Evolutionary conservation across 768 basidiomycete genomes (phyloP).

Genomic region (Ephemerocybe angulata): DNA sequence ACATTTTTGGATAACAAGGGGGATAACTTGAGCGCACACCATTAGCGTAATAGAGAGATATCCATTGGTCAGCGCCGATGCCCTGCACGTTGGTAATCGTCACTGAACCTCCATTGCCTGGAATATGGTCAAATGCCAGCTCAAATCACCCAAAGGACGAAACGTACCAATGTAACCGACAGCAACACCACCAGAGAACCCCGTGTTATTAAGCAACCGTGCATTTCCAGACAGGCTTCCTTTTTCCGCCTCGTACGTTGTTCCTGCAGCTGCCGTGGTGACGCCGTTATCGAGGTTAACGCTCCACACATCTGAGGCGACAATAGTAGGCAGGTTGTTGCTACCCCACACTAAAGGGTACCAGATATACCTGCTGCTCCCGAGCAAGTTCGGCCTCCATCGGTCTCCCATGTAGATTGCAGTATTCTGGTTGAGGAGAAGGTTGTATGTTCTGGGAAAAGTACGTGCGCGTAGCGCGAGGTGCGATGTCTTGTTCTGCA

Average conservation of each 20-base stretch:
- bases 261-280: slow-evolving; percentile 46
- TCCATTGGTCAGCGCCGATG: slow-evolving; percentile 52
- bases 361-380: slow-evolving; percentile 61
- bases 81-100: slow-evolving; percentile 56
- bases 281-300: slow-evolving; percentile 49
- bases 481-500: slow-evolving; percentile 53
- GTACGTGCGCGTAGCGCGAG: slow-evolving; percentile 48
- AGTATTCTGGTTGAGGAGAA: slow-evolving; percentile 42
- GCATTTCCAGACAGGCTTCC: slow-evolving; percentile 49
- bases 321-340: slow-evolving; percentile 47
- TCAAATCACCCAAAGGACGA: background rate
- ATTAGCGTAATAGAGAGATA: slow-evolving; percentile 59
- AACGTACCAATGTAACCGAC: slow-evolving; percentile 54
- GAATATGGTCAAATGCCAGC: background rate
- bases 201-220: slow-evolving; percentile 36
- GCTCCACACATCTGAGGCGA: slow-evolving; percentile 56
- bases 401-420: slow-evolving; percentile 65
- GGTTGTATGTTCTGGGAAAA: slow-evolving; percentile 61
- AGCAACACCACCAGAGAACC: slow-evolving; percentile 50
- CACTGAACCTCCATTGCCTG: slow-evolving; percentile 56
- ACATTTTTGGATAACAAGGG: background rate
- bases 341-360: slow-evolving; percentile 53
- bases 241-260: slow-evolving; percentile 53
- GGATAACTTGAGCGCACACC: slow-evolving; percentile 23
- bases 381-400: slow-evolving; percentile 51